Percentiles rank a stretch among this genome's conserved stretches.
Evolutionary conservation across 768 basidiomycete genomes (phyloP).

Genomic region (Tremella mesenterica): DNA sequence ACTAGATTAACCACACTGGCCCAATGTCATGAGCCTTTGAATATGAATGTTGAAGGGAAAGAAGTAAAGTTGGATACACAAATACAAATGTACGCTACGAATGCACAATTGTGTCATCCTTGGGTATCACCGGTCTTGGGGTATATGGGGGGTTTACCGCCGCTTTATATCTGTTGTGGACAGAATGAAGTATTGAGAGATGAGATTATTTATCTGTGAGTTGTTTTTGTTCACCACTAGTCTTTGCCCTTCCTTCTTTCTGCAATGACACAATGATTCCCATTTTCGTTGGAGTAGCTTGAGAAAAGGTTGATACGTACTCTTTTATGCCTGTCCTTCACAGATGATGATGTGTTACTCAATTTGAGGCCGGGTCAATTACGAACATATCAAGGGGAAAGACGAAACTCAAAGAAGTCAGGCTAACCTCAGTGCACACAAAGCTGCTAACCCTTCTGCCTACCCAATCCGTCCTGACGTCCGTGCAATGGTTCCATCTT

Average conservation of each 20-base stretch:
- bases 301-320: too few relatives aligned
- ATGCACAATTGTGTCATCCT: constrained; percentile 52
- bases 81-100: constrained; percentile 78
- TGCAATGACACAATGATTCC: too few relatives aligned
- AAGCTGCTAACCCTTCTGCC: constrained; percentile 71
- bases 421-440: constrained; percentile 57
- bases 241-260: too few relatives aligned
- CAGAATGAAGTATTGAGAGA: constrained; percentile 88
- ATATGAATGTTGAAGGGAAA: constrained; percentile 42
- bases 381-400: too few relatives aligned
- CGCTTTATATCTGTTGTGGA: constrained; percentile 71
- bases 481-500: constrained; percentile 43
- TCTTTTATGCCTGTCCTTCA: too few relatives aligned
- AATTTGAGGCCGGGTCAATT: too few relatives aligned
- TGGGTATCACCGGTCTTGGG: constrained; percentile 64
- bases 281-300: too few relatives aligned
- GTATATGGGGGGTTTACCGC: constrained; percentile 84
- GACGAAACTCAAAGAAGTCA: neutral
- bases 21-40: constrained; percentile 26
- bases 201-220: constrained; percentile 71
- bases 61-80: constrained; percentile 51
- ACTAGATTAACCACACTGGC: constrained; percentile 21
- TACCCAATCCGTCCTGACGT: constrained; percentile 58
- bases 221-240: too few relatives aligned
- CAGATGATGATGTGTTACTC: neutral